Base-by-base conservation (phyloP, 345 rosid genomes). In the Eucalyptus fibrosa region DNA sequence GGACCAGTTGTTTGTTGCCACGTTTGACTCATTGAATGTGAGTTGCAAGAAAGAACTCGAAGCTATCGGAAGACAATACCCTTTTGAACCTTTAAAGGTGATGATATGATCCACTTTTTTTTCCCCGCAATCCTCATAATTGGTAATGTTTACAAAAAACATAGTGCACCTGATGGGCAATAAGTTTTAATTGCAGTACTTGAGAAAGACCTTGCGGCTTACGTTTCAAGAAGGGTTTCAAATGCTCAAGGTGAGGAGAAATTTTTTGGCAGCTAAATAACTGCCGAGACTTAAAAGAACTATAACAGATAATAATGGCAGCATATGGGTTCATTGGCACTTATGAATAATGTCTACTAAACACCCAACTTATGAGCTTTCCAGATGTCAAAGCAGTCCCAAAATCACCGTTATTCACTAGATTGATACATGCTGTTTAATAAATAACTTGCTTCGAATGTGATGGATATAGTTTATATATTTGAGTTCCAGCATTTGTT, bases 81-180 rank as follows among this genome's bases (percentile, higher is more conserved):
- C 98, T 28, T 97, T 95, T 90, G 94, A 95, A 90, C 96, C 99
- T 56, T 90, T 97, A 93, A 96, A 97, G 98, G 99, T 97, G 37
- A 88, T 82, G 19, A 80, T 87, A 14, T 24, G 53, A 53, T 65
- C n/a, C 17, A 45, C 32, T 85, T 47, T 12, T 12, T 37, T 51
- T 50, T 42, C 30, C 34, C 50, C 8, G 8, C 28, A 42, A 49
- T 40, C 40, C 72, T 86, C 44, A 51, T 30, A 62, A 26, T 67
- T 49, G 81, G 40, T 11, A 62, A 42, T 47, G 42, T 16, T 40
- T 32, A 51, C 24, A 34, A 82, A 82, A 51, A 49, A 9, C 44
- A 18, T 69, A 69, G 81, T 69, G 44, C 81, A 69, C 40, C 81
- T 69, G 24, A 69, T 69, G 7, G 81, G 44, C 81, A 69, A 69